Base-by-base conservation (phyloP, 2,329 filamentous ascomycete species). In the Colletotrichum costaricense region DNA sequence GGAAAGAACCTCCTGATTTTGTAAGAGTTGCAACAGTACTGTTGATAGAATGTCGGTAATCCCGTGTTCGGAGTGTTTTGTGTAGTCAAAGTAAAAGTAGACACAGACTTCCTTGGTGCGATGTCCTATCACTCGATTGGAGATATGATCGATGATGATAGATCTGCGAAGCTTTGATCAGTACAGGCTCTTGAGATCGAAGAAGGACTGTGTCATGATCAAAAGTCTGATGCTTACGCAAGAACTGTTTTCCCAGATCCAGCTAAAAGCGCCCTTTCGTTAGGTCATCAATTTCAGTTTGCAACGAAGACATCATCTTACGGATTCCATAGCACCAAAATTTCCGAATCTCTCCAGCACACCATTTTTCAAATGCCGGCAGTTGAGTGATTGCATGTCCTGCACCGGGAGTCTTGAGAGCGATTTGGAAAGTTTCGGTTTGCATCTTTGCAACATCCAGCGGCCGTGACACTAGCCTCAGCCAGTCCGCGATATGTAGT, bases 171-270 rank as follows among this genome's bases (percentile, higher is more conserved):
- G 19, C 2, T 6, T 19, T n/a, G 16, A 11, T 49, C 19, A 49
- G 42, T n/a, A 8, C 19, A 19, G 4, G 42, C 42, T 49, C 19
- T 11, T 3, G 6, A 42, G 38, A 42, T 42, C 38, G 7, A n/a
- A 6, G 8, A 8, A 49, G 19, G 42, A 9, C 8, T 49, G 7
- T 19, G 3, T 7, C 6, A 19, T 11, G 19, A 49, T 3, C 16
- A 49, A n/a, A 49, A 19, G 7, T 9, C 9, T 7, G 3, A 49
- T 19, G 6, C 42, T n/a, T 49, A 49, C 42, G 42, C 42, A 49
- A 69, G 22, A 3, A 69, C 59, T n/a, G 59, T 64, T 12, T 69
- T 69, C 5, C 67, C 67, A 19, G 59, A 58, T 2, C 67, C 67
- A 46, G 67, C 67, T 69, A 28, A 5, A 33, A 16, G 33, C 2